Percentiles rank a stretch among this genome's conserved stretches.
phyloP scores from a whole-genome alignment of 306 rosid genomes.

The Cercis canadensis region DNA sequence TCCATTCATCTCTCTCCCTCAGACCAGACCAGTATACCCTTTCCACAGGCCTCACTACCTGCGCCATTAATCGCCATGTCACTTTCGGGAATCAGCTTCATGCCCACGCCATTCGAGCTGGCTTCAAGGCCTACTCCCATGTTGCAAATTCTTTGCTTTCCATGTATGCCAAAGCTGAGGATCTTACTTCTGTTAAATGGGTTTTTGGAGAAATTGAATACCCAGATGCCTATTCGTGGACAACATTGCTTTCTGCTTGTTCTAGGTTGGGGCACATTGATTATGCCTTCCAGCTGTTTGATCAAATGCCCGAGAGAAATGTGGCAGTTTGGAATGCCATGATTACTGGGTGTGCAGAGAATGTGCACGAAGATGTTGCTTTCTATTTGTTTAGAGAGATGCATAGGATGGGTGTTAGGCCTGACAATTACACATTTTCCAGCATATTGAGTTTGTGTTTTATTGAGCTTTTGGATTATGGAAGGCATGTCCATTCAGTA shows the following conservation, averaged over 20 bases:
- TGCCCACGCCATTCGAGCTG: slow-evolving; percentile 48
- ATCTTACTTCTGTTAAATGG: slow-evolving; percentile 46
- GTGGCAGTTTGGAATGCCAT: slow-evolving; percentile 80
- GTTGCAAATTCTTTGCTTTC: slow-evolving; percentile 74
- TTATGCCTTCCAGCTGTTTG: slow-evolving; percentile 58
- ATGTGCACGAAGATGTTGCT: slow-evolving; percentile 47
- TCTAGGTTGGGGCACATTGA: slow-evolving; percentile 49
- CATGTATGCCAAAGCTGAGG: slow-evolving; percentile 54
- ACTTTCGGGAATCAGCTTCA: slow-evolving; percentile 66
- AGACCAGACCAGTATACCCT: slow-evolving; percentile 73
- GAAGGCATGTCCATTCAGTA: slow-evolving; percentile 65
- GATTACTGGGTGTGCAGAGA: slow-evolving; percentile 61
- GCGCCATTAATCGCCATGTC: slow-evolving; percentile 42
- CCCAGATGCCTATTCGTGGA: slow-evolving; percentile 77
- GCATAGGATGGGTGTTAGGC: slow-evolving; percentile 55
- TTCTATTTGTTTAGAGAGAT: slow-evolving; percentile 54
- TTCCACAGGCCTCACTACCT: slow-evolving; percentile 64
- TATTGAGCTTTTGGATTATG: slow-evolving; percentile 54
- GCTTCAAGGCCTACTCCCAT: slow-evolving; percentile 59
- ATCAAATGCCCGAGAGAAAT: slow-evolving; percentile 49
- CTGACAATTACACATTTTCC: slow-evolving; percentile 66
- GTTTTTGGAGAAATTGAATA: slow-evolving; percentile 47
- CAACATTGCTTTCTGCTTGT: slow-evolving; percentile 66
- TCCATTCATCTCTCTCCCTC: slow-evolving; percentile 51
- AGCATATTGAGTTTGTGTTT: slow-evolving; percentile 66